phyloP scores from a whole-genome alignment of 768 basidiomycete genomes.

The Chiua virens region DNA sequence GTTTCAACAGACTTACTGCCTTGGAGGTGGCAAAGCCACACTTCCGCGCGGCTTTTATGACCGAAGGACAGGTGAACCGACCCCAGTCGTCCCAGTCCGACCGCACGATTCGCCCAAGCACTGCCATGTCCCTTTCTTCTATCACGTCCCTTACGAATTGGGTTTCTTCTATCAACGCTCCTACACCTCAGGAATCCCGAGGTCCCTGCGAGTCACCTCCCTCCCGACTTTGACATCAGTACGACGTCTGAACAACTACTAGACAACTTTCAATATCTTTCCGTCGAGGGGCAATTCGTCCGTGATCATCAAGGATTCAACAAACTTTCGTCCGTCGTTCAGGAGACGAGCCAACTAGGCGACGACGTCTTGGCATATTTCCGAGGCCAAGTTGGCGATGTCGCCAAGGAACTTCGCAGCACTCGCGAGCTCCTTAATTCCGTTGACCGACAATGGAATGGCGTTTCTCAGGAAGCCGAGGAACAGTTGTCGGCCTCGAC shows the following conservation, averaged over 20 bases:
- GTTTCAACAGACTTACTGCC: slow-evolving; percentile 47
- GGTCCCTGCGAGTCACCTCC: slow-evolving; percentile 37
- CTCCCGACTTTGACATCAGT: slow-evolving; percentile 46
- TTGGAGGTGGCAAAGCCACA: slow-evolving; percentile 67
- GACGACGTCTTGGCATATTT: slow-evolving; percentile 49
- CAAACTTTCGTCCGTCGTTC: slow-evolving; percentile 45
- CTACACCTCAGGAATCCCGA: slow-evolving; percentile 24
- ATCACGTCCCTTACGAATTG: slow-evolving; percentile 46
- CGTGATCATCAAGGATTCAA: slow-evolving; percentile 39
- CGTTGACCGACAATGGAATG: slow-evolving; percentile 44
- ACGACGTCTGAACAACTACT: slow-evolving; percentile 49
- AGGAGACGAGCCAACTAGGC: slow-evolving; percentile 48
- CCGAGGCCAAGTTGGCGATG: slow-evolving; percentile 53
- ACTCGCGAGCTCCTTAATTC: slow-evolving; percentile 46
- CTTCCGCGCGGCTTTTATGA: slow-evolving; percentile 60
- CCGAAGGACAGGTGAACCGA: slow-evolving; percentile 47
- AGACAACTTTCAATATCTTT: slow-evolving; percentile 52
- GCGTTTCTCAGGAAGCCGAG: slow-evolving; percentile 44
- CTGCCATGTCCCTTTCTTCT: slow-evolving; percentile 44
- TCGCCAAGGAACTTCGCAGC: slow-evolving; percentile 46
- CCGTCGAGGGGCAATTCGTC: slow-evolving; percentile 40
- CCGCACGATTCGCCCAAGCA: slow-evolving; percentile 50
- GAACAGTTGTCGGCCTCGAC: slow-evolving; percentile 34
- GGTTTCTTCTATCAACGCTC: slow-evolving; percentile 16
- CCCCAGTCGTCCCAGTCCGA: slow-evolving; percentile 54